Evolutionary conservation across 257 asterid species (phyloP), one percentile per base, ranked within the genome.

Genomic region (Penstemon barbatus): DNA sequence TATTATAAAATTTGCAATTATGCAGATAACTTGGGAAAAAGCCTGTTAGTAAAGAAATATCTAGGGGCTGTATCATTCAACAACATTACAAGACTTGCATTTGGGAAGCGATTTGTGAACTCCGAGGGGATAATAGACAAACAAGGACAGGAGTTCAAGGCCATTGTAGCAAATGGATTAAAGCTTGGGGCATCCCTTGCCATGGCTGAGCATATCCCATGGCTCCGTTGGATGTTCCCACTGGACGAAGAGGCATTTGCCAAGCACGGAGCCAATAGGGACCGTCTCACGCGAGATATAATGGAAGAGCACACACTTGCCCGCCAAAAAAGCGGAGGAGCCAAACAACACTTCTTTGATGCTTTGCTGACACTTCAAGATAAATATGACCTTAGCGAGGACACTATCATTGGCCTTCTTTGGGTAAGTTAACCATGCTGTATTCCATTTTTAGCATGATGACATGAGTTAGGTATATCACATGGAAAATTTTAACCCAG

Each of bases 141-240:
- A 74, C 96, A 86, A 75, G 96, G 96, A 0, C 79, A 77, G 61
- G 91, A 86, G 69, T 84, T 88, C 82, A 88, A 79, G 83, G 91
- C 85, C 61, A 73, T 88, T n/a, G 84, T 82, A 8, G 75, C 86
- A 0, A 84, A 87, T 37, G 91, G 90, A 19, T 11, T 85, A 57
- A 87, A 87, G 79, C 83, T 87, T 0, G 92, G 95, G 3, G 91
- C 87, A 37, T 85, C 92, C 46, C 86, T 87, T 33, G 81, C 88
- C 50, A 82, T 84, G 84, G 85, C 92, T 0, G 92, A 87, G 84
- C 92, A 85, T 73, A 85, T 89, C 61, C 89, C 82, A 5, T 87
- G 96, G 96, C 90, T 89, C 5, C 83, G 95, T 46, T 84, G 92
- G 92, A 79, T 89, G 86, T 83, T 79, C 74, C 88, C 87, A 19